phyloP scores from a whole-genome alignment of 106 monocot species.

The Apostasia ramifera region DNA sequence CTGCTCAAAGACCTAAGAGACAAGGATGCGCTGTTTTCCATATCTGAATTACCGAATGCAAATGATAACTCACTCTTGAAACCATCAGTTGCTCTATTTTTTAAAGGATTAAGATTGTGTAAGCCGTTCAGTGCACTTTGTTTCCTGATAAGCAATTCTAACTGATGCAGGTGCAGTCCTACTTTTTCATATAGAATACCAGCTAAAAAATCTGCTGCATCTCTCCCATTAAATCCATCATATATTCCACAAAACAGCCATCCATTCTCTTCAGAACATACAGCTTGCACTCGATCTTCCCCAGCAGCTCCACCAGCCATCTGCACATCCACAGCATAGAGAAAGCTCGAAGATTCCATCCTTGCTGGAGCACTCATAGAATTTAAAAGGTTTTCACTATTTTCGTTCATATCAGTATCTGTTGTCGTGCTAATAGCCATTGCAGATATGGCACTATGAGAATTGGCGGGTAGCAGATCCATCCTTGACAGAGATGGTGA shows the following conservation, averaged over 20 bases:
- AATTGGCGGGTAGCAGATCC: constrained; percentile 36
- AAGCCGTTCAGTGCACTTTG: not conserved
- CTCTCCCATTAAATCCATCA: constrained; percentile 90
- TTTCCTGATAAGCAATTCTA: constrained; percentile 43
- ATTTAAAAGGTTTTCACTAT: constrained; percentile 14
- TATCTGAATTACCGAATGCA: constrained; percentile 15
- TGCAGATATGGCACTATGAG: constrained; percentile 31
- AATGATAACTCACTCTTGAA: constrained; percentile 24
- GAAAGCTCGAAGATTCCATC: constrained; percentile 54
- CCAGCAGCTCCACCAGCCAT: constrained; percentile 93
- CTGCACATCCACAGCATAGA: constrained; percentile 56
- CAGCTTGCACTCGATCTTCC: constrained; percentile 89
- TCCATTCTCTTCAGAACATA: constrained; percentile 83
- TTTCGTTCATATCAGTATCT: constrained; percentile 30
- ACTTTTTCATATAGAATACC: constrained; percentile 73
- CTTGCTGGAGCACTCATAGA: constrained; percentile 32
- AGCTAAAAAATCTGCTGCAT: constrained; percentile 88
- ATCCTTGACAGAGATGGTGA: constrained; percentile 55
- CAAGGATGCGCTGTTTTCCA: constrained; percentile 8
- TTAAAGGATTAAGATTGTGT: not conserved
- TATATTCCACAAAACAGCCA: constrained; percentile 88
- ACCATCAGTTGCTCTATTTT: not conserved
- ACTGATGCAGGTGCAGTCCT: constrained; percentile 28
- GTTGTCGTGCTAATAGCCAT: constrained; percentile 18
- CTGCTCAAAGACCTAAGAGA: constrained; percentile 3